Evolutionary conservation across 2,329 filamentous ascomycete genomes (phyloP), one percentile per base, ranked within the genome.

Genomic region (Sporothrix pseudoabietina): DNA sequence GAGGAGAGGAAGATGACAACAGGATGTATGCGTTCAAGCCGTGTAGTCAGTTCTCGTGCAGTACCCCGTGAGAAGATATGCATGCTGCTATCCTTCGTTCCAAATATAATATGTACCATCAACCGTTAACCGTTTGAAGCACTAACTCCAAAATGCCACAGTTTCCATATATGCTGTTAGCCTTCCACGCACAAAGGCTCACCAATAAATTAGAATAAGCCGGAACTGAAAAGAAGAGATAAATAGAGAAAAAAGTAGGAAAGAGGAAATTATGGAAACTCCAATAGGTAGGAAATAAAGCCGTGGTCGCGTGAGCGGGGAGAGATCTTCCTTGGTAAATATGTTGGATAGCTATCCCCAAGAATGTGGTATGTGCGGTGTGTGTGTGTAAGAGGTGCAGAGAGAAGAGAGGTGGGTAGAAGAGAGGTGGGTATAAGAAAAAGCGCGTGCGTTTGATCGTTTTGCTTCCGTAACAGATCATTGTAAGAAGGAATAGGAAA

Each of bases 251-350:
- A 57, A 47, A 4, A 10, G 14, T 26, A 73, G 4, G 32, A 44
- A 59, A 26, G 2, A 69, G 9, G 61, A 32, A 26, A 26, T 32
- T 16, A 16, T 41, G 10, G 19, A 55, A 55, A 61, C 30, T 44
- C 61, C 63, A 61, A 47, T 3, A 44, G 12, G 9, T 30, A 22
- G n/a, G 12, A 47, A 61, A 22, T 52, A 65, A 52, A 69, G 47
- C 68, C 68, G 71, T 69, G 61, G 26, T 74, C 74, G 72, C 71
- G 72, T 71, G 71, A 75, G 69, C 69, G 66, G 57, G 22, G 47
- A 63, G 26, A 74, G 59, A 71, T 71, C 69, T 75, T 73, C 35
- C 71, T 72, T 71, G 71, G 63, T 44, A 65, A 69, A 54, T 57
- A 71, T 22, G 39, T 59, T 26, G 35, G 65, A 69, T 63, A 54